Evolutionary conservation across 192 early-diverging fungal genomes (phyloP).

Genomic region (Haplosporangium gracile): DNA sequence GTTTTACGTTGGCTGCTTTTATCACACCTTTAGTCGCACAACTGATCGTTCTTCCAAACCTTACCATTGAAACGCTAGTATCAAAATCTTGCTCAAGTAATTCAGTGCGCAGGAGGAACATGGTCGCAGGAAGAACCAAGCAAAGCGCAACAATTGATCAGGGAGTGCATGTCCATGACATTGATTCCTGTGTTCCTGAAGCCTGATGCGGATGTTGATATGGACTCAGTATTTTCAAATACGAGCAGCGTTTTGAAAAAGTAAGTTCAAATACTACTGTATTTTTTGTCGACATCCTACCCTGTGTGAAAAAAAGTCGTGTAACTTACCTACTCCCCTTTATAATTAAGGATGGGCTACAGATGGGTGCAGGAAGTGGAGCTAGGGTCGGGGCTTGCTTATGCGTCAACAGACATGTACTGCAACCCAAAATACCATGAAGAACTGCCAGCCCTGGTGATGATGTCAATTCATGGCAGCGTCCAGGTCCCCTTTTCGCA

Average conservation of each 20-base stretch:
- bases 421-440: conserved; percentile 50
- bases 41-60: too few species aligned
- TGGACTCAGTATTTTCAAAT: conserved; percentile 1
- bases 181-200: conserved; percentile 31
- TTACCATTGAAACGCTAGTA: conserved; percentile 1
- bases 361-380: conserved; percentile 50
- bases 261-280: neutral
- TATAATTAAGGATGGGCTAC: conserved; percentile 35
- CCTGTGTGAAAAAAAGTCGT: too few species aligned
- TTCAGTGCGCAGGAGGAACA: conserved; percentile 35
- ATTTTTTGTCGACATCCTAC: too few species aligned
- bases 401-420: conserved; percentile 38
- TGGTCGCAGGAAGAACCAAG: conserved; percentile 17
- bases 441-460: conserved; percentile 7
- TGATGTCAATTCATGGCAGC: conserved; percentile 10
- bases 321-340: neutral
- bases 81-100: conserved; percentile 23
- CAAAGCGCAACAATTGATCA: neutral
- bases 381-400: conserved; percentile 38
- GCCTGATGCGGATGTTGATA: neutral
- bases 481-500: conserved; percentile 7
- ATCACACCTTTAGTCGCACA: too few species aligned
- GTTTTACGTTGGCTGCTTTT: neutral
- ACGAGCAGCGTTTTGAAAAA: conserved; percentile 24
- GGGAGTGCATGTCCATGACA: conserved; percentile 23